These are phyloP conservation scores for Spinacia oleracea DNA, from an alignment of 179 eudicot species.

Conservation along the genomic window DNA sequence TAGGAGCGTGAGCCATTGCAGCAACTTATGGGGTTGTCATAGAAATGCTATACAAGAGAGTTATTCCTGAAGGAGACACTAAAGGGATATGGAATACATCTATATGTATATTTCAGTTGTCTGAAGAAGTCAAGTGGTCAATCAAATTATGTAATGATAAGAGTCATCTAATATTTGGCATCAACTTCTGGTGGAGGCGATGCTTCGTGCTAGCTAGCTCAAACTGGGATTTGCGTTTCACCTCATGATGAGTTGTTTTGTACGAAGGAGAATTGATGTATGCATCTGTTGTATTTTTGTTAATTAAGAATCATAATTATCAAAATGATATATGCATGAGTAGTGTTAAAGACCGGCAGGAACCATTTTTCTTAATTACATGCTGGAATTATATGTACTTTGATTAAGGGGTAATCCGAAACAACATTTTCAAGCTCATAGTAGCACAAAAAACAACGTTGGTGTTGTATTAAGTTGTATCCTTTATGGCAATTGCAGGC, in stretches of 20 bases:
- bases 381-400: neutral
- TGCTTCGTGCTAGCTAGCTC: constrained; percentile 22
- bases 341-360: neutral
- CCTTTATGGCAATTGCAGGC: no score
- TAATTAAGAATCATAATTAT: neutral
- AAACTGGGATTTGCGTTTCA: neutral
- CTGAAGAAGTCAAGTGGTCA: constrained; percentile 53
- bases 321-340: neutral
- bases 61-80: constrained; percentile 34
- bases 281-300: neutral
- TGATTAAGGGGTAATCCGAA: no score
- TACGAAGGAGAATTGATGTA: neutral
- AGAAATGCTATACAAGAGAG: constrained; percentile 58
- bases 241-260: neutral
- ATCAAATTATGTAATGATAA: constrained; percentile 77
- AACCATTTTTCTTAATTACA: neutral
- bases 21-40: constrained; percentile 86
- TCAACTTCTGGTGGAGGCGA: constrained; percentile 64
- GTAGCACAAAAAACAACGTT: no score
- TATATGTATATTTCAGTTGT: constrained; percentile 58
- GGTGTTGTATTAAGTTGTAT: no score
- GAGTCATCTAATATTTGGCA: constrained; percentile 52
- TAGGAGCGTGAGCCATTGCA: constrained; percentile 69
- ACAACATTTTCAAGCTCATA: no score
- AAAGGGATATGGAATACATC: constrained; percentile 60